Evolutionary conservation across 257 asterid species (phyloP), one percentile per base, ranked within the genome.

Genomic region (Solanum rostratum): DNA sequence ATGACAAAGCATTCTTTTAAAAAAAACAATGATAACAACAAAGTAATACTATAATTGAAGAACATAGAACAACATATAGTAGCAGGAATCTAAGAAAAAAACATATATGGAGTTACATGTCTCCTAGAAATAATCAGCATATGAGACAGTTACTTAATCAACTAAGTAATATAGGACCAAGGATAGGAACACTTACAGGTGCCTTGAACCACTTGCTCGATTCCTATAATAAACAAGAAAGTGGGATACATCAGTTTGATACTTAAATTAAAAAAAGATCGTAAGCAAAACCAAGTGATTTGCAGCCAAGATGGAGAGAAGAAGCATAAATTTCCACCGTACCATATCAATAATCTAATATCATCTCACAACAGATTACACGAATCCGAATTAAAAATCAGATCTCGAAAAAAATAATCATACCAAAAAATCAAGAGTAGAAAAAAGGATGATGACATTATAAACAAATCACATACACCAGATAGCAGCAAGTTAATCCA

Each of bases 191-290:
- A 83, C 85, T 68, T 66, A 83, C 85, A 83, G 52, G 85, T 57
- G 62, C 69, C 70, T 83, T 69, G 50, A 83, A 83, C 85, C 85
- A 83, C 65, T 55, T 68, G 81, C 78, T 57, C 7, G 81, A 49
- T 81, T 52, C 85, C 85, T 83, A 55, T 33, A 37, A 69, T 33
- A 50, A 16, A 83, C 10, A 76, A 46, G 57, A 68, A 83, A 66
- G 43, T 16, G 55, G 22, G 33, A 13, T 69, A 24, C 54, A 52
- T 83, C 9, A 83, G 81, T 30, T 62, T 18, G 37, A 57, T 73
- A 59, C 55, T 18, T 30, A n/a, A 29, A 33, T 37, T 41, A 6
- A 41, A 46, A 30, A 73, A 80, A n/a, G 39, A 84, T 29, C 3
- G 16, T 2, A 78, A 24, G 19, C 27, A 30, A 81, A 19, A 65